These are phyloP conservation scores for Aspergillus coremiiformis DNA, from an alignment of 495 filamentous ascomycete genomes.

Conservation along the genomic window DNA sequence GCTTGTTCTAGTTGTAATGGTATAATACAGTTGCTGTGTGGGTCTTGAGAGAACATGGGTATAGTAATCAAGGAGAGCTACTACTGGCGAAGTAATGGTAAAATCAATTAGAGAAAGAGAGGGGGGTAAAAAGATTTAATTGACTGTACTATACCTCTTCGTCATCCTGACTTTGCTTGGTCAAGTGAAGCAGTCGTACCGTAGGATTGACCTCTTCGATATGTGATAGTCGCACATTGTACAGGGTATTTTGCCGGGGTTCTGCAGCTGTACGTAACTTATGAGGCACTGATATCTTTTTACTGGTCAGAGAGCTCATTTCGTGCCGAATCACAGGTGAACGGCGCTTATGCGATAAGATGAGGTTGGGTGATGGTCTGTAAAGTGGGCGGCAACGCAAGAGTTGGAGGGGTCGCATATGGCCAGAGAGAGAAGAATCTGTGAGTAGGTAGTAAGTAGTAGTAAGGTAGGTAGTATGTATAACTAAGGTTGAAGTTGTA, in stretches of 20 bases:
- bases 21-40: neutral
- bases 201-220: constrained; percentile 42
- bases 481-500: neutral
- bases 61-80: neutral
- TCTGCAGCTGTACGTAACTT: constrained; percentile 64
- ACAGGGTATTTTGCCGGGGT: constrained; percentile 54
- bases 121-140: neutral
- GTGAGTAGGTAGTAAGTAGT: no score
- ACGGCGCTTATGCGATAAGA: constrained; percentile 1
- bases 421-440: neutral
- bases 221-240: constrained; percentile 40
- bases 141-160: constrained; percentile 12
- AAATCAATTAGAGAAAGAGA: neutral
- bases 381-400: neutral
- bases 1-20: neutral
- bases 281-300: constrained; percentile 39
- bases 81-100: constrained; percentile 5
- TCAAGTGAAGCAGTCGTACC: constrained; percentile 45
- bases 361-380: neutral
- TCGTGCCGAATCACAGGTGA: constrained; percentile 2
- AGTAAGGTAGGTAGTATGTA: no score
- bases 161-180: constrained; percentile 11
- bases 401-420: constrained; percentile 2
- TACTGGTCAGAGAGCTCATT: constrained; percentile 28
- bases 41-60: neutral